These are phyloP conservation scores for Clitopilus hobsonii DNA, from an alignment of 768 basidiomycete genomes.

Conservation along the genomic window DNA sequence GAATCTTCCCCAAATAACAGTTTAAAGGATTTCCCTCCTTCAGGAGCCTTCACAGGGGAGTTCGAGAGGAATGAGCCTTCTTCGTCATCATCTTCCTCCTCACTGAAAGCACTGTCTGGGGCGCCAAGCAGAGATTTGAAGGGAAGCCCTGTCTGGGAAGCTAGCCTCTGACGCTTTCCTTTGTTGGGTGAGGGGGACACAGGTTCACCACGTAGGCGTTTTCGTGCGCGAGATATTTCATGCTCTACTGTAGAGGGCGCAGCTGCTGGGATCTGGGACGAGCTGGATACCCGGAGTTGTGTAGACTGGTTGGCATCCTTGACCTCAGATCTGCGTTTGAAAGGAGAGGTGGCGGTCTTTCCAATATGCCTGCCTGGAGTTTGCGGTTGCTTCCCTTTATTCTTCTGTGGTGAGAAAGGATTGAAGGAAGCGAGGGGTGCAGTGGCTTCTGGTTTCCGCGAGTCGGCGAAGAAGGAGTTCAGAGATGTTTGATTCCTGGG, in stretches of 20 bases:
- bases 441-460: slow-evolving; percentile 49
- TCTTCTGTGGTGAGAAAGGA: slow-evolving; percentile 78
- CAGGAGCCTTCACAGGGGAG: slow-evolving; percentile 63
- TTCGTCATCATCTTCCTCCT: slow-evolving; percentile 30
- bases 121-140: slow-evolving; percentile 22
- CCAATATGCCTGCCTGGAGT: slow-evolving; percentile 34
- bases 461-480: slow-evolving; percentile 34
- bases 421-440: slow-evolving; percentile 57
- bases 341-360: slow-evolving; percentile 35
- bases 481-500: slow-evolving; percentile 8
- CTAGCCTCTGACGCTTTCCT: slow-evolving; percentile 62
- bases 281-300: slow-evolving; percentile 10
- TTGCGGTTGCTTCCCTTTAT: slow-evolving; percentile 41
- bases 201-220: slow-evolving; percentile 76
- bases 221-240: slow-evolving; percentile 66
- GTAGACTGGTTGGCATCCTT: slow-evolving; percentile 27
- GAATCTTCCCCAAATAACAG: slow-evolving; percentile 54
- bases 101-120: background rate
- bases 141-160: slow-evolving; percentile 33
- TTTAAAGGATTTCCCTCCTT: slow-evolving; percentile 58
- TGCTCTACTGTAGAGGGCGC: slow-evolving; percentile 27
- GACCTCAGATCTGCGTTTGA: slow-evolving; percentile 29
- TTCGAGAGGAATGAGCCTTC: slow-evolving; percentile 58
- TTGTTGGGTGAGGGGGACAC: slow-evolving; percentile 82
- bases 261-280: slow-evolving; percentile 15